phyloP scores from a whole-genome alignment of 768 basidiomycete genomes.

The Lentinula boryana region DNA sequence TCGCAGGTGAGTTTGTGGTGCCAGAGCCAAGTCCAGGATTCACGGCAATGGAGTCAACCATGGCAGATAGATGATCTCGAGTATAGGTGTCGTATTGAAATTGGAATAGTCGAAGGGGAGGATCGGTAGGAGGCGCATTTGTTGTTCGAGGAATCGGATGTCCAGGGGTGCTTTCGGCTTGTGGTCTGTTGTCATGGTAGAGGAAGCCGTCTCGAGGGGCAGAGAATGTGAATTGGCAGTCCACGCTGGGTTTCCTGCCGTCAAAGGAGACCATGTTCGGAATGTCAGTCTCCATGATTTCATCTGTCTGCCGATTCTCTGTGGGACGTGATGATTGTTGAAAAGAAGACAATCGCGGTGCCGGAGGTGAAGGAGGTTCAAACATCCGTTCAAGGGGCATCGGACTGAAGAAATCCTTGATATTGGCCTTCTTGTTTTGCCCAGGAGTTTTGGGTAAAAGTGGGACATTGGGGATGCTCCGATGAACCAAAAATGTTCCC shows the following conservation, averaged over 20 bases:
- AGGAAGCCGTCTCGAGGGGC: slow-evolving; percentile 37
- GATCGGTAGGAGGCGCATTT: slow-evolving; percentile 47
- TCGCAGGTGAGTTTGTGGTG: slow-evolving; percentile 37
- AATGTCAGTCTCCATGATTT: slow-evolving; percentile 44
- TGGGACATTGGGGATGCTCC: slow-evolving; percentile 52
- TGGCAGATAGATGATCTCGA: slow-evolving; percentile 85
- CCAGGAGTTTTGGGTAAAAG: slow-evolving; percentile 65
- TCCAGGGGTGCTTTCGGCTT: slow-evolving; percentile 60
- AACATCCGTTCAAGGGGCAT: slow-evolving; percentile 88
- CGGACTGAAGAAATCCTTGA: slow-evolving; percentile 86
- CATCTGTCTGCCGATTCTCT: slow-evolving; percentile 21
- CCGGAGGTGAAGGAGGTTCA: slow-evolving; percentile 83
- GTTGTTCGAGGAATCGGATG: slow-evolving; percentile 23
- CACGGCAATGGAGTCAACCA: slow-evolving; percentile 92
- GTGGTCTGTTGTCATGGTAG: slow-evolving; percentile 31
- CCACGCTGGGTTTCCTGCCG: slow-evolving; percentile 39
- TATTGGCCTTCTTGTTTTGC: slow-evolving; percentile 34
- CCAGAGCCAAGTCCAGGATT: slow-evolving; percentile 59
- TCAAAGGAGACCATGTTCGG: slow-evolving; percentile 42
- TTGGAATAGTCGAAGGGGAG: slow-evolving; percentile 81
- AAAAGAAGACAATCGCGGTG: slow-evolving; percentile 8
- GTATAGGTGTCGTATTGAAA: slow-evolving; percentile 97
- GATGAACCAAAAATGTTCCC: slow-evolving; percentile 74
- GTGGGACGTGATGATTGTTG: slow-evolving; percentile 11
- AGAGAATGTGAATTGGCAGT: slow-evolving; percentile 71